Evolutionary conservation across 768 basidiomycete genomes (phyloP).

Genomic region (Boletellus sp.): DNA sequence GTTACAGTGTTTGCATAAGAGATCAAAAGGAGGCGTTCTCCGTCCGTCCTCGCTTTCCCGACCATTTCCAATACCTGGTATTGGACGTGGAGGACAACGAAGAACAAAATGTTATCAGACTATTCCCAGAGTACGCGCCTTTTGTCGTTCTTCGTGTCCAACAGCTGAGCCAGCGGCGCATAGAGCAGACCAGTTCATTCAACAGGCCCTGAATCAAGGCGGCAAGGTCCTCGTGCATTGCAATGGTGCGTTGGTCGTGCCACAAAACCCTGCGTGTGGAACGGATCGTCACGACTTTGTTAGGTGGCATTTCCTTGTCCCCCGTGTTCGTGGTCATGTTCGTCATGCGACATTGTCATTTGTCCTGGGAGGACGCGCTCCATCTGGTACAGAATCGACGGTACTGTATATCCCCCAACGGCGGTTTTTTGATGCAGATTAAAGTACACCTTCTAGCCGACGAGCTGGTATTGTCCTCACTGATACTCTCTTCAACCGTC

Average conservation of each 20-base stretch:
- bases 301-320: conserved; percentile 84
- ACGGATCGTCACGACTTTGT: not conserved
- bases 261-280: not conserved
- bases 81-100: conserved; percentile 90
- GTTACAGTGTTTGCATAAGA: conserved; percentile 75
- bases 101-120: conserved; percentile 89
- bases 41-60: conserved; percentile 80
- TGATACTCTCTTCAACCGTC: conserved; percentile 1
- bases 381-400: conserved; percentile 86
- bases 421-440: conserved; percentile 88
- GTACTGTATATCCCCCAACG: conserved; percentile 92
- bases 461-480: not conserved
- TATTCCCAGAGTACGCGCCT: conserved; percentile 73
- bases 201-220: conserved; percentile 49
- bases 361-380: conserved; percentile 86
- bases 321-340: conserved; percentile 92
- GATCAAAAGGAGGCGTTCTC: conserved; percentile 90
- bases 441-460: conserved; percentile 49
- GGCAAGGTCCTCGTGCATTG: conserved; percentile 87
- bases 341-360: conserved; percentile 79
- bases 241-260: conserved; percentile 54
- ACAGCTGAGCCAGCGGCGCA: not conserved
- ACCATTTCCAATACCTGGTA: conserved; percentile 71
- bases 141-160: not conserved
- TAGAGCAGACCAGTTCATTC: conserved; percentile 77